These are phyloP conservation scores for Myxozyma monticola DNA, from an alignment of 805 yeast genomes.

Conservation along the genomic window DNA sequence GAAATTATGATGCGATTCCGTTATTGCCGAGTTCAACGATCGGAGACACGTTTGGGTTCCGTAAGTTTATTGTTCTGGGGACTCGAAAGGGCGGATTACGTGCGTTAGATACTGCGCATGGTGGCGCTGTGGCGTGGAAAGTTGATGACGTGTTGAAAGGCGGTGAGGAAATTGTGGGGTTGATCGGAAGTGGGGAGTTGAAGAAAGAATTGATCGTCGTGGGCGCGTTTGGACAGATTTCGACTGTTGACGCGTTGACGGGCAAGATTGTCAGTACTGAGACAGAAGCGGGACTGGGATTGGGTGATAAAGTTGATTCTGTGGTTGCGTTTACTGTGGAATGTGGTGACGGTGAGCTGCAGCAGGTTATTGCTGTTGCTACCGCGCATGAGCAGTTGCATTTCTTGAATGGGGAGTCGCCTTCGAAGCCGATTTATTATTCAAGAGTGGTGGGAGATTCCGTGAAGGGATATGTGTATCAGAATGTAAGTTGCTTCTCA, in stretches of 20 bases:
- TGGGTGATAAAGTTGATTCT: slow-evolving; percentile 21
- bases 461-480: slow-evolving; percentile 27
- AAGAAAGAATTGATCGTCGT: slow-evolving; percentile 9
- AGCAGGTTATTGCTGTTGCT: slow-evolving; percentile 14
- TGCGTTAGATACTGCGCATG: slow-evolving; percentile 36
- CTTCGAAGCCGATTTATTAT: slow-evolving; percentile 17
- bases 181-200: background rate
- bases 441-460: slow-evolving; percentile 12
- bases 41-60: slow-evolving; percentile 39
- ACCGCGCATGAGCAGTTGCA: slow-evolving; percentile 21
- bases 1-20: slow-evolving; percentile 24
- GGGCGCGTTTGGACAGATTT: slow-evolving; percentile 16
- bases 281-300: background rate
- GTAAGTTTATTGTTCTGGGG: slow-evolving; percentile 37
- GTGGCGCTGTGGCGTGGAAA: slow-evolving; percentile 35
- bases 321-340: slow-evolving; percentile 6
- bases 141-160: slow-evolving; percentile 19
- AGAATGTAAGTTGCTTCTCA: slow-evolving; percentile 4
- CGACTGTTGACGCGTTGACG: slow-evolving; percentile 5
- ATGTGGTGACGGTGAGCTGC: slow-evolving; percentile 8
- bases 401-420: slow-evolving; percentile 7
- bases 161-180: slow-evolving; percentile 15
- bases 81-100: slow-evolving; percentile 35
- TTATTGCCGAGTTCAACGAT: slow-evolving; percentile 3
- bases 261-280: slow-evolving; percentile 5